Evolutionary conservation across 2,329 filamentous ascomycete genomes (phyloP), one percentile per base, ranked within the genome.

Genomic region (Neoarthrinium moseri): DNA sequence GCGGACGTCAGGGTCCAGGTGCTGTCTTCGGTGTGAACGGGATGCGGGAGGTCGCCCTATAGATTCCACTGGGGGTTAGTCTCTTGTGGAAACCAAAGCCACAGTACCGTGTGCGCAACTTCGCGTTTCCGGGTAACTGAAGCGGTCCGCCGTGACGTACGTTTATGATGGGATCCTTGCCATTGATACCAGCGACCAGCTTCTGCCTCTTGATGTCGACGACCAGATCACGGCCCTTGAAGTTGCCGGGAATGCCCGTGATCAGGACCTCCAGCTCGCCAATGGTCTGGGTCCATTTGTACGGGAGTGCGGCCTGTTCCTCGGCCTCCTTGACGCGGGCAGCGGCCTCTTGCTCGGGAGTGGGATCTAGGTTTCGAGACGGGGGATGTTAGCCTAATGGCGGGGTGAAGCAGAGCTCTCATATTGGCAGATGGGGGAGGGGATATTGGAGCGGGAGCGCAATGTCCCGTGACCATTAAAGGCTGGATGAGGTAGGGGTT

Each of bases 201-300:
- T 81, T 84, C 48, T 77, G 83, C 72, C 89, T 91, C 67, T 87
- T 88, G 65, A 99, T 79, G 46, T 88, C 84, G 46, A 99, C 83
- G 47, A 87, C 82, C 27, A 99, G 71, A 64, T 99, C 94, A 56
- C 80, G 81, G 30, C 84, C 89, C 70, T 95, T 95, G 56, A 92
- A 74, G 67, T 91, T 95, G 20, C 79, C 86, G 0, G 92, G 87
- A 1, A 99, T 83, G n/a, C n/a, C n/a, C 22, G 80, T 74, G 48
- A 95, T 78, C 41, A 79, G 86, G 59, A 97, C 72, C 63, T 96
- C 89, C 50, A 96, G 73, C 63, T 97, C 94, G 56, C 78, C 78
- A 65, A 99, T 96, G 20, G 87, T 91, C 72, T 99, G 94, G 10
- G 81, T 87, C 94, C 94, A 99, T 73, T 95, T 94, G 83, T 99